A percentile compares a stretch with the other conserved stretches of the same genome.
These are phyloP conservation scores for Vaccinium myrtillus DNA, from an alignment of 148 eudicot genomes.

Conservation along the genomic window DNA sequence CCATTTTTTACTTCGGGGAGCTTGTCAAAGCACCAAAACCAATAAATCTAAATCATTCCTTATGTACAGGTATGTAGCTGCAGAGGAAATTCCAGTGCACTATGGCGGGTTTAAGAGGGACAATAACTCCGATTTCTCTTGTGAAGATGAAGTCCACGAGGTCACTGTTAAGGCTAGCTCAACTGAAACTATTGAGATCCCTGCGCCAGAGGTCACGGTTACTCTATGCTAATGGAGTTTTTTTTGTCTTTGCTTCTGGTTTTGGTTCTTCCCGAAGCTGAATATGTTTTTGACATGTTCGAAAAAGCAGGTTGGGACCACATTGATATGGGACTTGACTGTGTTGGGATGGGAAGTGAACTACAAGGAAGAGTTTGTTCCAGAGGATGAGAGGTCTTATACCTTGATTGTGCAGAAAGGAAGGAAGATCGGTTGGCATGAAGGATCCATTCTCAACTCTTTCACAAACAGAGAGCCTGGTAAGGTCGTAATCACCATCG, in stretches of 20 bases:
- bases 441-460: conserved; percentile 45
- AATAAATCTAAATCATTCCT: neutral
- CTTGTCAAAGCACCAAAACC: neutral
- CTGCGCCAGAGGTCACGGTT: conserved; percentile 38
- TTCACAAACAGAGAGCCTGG: conserved; percentile 56
- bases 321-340: conserved; percentile 47
- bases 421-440: conserved; percentile 38
- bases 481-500: conserved; percentile 53
- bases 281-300: neutral
- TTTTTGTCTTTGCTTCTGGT: neutral
- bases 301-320: conserved; percentile 37
- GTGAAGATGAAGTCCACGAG: conserved; percentile 39
- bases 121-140: conserved; percentile 41
- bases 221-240: neutral
- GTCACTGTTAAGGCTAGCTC: conserved; percentile 44
- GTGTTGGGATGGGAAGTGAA: conserved; percentile 64
- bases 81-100: conserved; percentile 44
- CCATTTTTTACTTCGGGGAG: neutral
- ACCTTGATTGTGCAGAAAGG: conserved; percentile 51
- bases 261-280: neutral
- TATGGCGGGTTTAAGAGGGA: conserved; percentile 68
- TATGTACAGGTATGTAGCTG: conserved; percentile 43
- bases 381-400: conserved; percentile 52
- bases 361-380: conserved; percentile 70
- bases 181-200: conserved; percentile 47